Evolutionary conservation across 495 filamentous ascomycete genomes (phyloP), one percentile per base, ranked within the genome.

Genomic region (Annulohypoxylon bovei): DNA sequence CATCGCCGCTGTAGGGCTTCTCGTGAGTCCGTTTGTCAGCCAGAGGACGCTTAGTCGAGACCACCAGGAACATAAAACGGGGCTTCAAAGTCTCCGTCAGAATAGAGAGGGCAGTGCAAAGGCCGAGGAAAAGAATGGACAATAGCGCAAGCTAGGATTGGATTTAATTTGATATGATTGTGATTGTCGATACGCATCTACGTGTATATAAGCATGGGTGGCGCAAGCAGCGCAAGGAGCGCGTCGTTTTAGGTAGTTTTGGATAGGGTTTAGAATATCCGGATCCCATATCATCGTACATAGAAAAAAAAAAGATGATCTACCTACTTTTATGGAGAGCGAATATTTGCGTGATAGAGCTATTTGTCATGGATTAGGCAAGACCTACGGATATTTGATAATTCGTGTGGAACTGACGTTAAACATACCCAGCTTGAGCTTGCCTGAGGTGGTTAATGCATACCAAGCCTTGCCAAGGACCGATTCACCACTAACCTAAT

Each of bases 11-110:
- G 35, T 88, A 0, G 90, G 87, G 0, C 74, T 92, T 16, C 22
- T 88, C 3, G 59, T 87, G 1, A 86, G 84, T 33, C 75, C 87
- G 5, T 83, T 89, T 14, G 82, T 93, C 20, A 79, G 80, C 0
- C 85, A 83, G 22, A 80, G 81, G 40, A 85, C 77, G 66, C 78
- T 93, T 44, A 90, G 82, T 74, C 86, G 85, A 72, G 78, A 84
- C 20, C 89, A 91, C 59, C 80, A 86, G 1, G 79, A 89, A 60
- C 82, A 86, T 30, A 89, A 88, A 78, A 91, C 89, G 0, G 90
- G 90, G 6, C 75, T 92, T 50, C 81, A 84, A 11, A 77, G 72
- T n/a, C 77, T 85, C 2, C 65, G 33, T 0, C 25, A 42, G 28
- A 72, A 72, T 7, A 46, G 54, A 37, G 64, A 68, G 33, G 44